Percentiles rank a stretch among this genome's conserved stretches.
phyloP scores from a whole-genome alignment of 2,329 filamentous ascomycete genomes.

The Penicillium freii region DNA sequence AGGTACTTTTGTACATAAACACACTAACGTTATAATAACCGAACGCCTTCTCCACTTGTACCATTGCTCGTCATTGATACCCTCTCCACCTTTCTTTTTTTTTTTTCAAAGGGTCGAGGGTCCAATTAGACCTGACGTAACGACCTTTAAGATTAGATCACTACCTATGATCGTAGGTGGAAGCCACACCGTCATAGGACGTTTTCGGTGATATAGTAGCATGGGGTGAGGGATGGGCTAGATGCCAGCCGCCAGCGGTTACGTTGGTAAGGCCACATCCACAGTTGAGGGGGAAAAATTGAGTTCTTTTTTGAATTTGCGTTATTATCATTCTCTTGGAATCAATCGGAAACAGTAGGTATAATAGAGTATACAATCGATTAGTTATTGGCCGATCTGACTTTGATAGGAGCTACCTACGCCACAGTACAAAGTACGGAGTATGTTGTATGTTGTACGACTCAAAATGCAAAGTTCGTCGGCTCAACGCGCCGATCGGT shows the following conservation, averaged over 20 bases:
- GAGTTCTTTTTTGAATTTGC: neutral
- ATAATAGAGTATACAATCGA: neutral
- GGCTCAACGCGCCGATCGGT: neutral
- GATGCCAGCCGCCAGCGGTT: neutral
- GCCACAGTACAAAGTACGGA: neutral
- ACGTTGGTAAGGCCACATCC: neutral
- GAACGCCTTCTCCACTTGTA: neutral
- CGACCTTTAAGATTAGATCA: neutral
- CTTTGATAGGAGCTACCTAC: neutral
- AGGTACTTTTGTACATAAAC: neutral
- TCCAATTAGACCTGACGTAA: neutral
- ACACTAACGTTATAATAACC: neutral
- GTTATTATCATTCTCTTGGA: neutral
- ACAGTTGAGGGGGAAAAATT: neutral
- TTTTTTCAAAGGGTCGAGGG: no score
- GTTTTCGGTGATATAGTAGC: neutral
- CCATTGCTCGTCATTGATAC: neutral
- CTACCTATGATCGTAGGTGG: neutral
- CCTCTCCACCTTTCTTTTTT: neutral
- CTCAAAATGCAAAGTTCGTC: neutral
- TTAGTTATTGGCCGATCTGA: neutral
- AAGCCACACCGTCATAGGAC: constrained; percentile 10
- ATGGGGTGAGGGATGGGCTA: neutral
- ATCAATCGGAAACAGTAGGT: neutral
- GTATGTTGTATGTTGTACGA: neutral